Base-by-base conservation (phyloP, 148 eudicot genomes). In the Selenicereus undatus region DNA sequence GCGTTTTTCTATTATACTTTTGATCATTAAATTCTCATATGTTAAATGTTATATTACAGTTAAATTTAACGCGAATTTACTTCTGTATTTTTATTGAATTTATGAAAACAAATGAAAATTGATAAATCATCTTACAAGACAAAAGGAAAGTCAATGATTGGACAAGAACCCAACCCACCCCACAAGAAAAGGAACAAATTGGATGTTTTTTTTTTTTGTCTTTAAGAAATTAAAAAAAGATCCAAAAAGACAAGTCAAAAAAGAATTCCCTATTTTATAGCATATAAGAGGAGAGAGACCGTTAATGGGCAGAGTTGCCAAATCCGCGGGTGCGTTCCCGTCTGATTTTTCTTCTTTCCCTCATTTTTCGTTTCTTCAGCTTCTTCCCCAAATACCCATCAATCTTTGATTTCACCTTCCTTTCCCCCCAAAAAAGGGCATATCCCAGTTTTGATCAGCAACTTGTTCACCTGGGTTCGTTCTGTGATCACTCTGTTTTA, bases 401-500 rank as follows among this genome's bases (percentile, higher is more conserved):
- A 64, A 39, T 68, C 52, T 78, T 8, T 66, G 68, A n/a, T 64
- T 45, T 66, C n/a, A 9, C 20, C 27, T 29, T 24, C 8, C 36
- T 66, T 24, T 39, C 22, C 2, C 22, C 2, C 1, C 1, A 32
- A 32, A 32, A 32, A 32, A 2, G 18, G 17, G 20, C 0, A 35
- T 11, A 26, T 6, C 35, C 71, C 17, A 29, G 42, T 77, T 12
- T 11, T 16, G 26, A 77, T 77, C 54, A 17, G 24, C 20, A 24
- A 0, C 51, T 66, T 26, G 18, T 26, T 66, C 71, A 24, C 26
- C 71, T 66, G 27, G 29, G 29, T 22, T 60, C 26, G 66, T 13
- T 54, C 3, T 13, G 60, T 39, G 62, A 16, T 56, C 77, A 75
- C 83, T 73, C 82, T 80, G 82, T 60, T 81, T 73, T 81, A 10